Percentiles rank a stretch among this genome's conserved stretches.
Evolutionary conservation across 2,329 filamentous ascomycete genomes (phyloP).

Genomic region (Exophiala sp.): DNA sequence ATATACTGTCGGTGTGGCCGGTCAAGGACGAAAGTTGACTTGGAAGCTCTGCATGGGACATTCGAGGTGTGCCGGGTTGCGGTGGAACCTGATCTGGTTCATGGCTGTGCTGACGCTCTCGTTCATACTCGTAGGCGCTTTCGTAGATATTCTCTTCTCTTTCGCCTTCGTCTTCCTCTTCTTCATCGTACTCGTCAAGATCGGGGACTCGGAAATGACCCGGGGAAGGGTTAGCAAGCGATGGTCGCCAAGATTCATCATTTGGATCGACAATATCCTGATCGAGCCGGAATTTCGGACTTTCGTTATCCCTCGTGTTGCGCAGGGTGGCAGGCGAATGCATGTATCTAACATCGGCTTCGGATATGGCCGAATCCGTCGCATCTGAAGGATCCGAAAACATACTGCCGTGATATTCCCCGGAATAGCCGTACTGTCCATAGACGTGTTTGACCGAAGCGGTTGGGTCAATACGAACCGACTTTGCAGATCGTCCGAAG

Average conservation of each 20-base stretch:
- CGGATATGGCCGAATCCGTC: constrained; percentile 10
- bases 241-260: constrained; percentile 18
- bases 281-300: constrained; percentile 17
- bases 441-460: constrained; percentile 22
- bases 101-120: constrained; percentile 94
- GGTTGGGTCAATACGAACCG: constrained; percentile 18
- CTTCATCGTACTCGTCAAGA: constrained; percentile 73
- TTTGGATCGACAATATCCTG: constrained; percentile 16
- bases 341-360: constrained; percentile 8
- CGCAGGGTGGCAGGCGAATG: constrained; percentile 15
- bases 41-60: constrained; percentile 25
- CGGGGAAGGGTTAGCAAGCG: constrained; percentile 19
- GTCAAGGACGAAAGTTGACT: constrained; percentile 8
- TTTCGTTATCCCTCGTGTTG: constrained; percentile 15
- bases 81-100: constrained; percentile 99
- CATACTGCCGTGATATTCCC: constrained; percentile 22
- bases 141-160: no score
- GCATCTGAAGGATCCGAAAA: constrained; percentile 16
- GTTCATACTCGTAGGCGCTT: no score
- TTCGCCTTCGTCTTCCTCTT: constrained; percentile 66
- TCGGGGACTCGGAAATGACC: constrained; percentile 37
- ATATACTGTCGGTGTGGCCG: constrained; percentile 12
- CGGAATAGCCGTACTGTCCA: constrained; percentile 20
- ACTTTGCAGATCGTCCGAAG: constrained; percentile 17
- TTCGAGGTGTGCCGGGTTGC: constrained; percentile 57